Conservation (phyloP, 441 rosid species). For the Viola pubescens region DNA sequence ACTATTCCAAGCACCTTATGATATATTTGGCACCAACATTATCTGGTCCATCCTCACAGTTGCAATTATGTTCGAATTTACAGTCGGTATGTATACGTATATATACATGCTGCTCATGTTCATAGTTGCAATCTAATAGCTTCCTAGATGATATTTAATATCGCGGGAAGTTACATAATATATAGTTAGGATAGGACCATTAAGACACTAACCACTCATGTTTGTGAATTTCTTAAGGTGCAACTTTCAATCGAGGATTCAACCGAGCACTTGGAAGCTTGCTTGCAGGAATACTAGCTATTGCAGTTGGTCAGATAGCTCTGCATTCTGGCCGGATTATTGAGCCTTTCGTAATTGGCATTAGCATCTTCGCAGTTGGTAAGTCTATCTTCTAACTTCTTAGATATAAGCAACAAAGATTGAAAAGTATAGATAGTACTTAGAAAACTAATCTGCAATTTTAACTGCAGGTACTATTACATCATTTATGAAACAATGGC, state of each 20-base stretch:
- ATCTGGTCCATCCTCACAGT: constrained; percentile 74
- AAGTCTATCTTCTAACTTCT: constrained; percentile 4
- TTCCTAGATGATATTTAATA: too few species aligned
- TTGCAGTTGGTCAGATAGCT: constrained; percentile 38
- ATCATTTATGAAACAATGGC: constrained; percentile 63
- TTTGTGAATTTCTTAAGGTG: constrained; percentile 28
- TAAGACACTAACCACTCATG: not conserved
- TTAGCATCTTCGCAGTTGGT: constrained; percentile 59
- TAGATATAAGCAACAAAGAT: not conserved
- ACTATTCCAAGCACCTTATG: constrained; percentile 48
- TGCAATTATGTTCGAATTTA: constrained; percentile 64
- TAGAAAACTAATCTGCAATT: constrained; percentile 10
- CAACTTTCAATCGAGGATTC: constrained; percentile 64
- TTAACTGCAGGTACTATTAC: constrained; percentile 41
- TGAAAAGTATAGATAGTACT: not conserved
- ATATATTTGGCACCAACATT: constrained; percentile 50
- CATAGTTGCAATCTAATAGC: not conserved
- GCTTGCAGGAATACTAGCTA: constrained; percentile 54
- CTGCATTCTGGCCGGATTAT: constrained; percentile 32
- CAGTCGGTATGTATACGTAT: constrained; percentile 39
- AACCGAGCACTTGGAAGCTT: constrained; percentile 61
- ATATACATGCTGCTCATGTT: not conserved
- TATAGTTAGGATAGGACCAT: too few species aligned
- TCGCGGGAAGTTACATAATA: too few species aligned
- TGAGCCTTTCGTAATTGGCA: constrained; percentile 56